phyloP scores from a whole-genome alignment of 1,139 yeast genomes.

The Petasospora rhodanensis region DNA sequence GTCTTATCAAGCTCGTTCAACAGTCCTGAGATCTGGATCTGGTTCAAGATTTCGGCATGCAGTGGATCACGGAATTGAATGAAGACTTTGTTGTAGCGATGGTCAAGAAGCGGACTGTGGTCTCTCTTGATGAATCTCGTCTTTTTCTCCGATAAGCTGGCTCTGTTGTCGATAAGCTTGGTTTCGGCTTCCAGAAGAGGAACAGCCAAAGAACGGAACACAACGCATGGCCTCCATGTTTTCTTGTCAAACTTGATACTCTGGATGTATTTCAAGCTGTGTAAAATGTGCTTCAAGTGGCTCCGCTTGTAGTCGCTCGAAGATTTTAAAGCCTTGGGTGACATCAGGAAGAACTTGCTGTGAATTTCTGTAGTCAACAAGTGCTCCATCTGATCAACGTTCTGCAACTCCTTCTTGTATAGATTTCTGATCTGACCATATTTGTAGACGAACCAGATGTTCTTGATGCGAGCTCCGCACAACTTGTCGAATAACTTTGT shows the following conservation, averaged over 20 bases:
- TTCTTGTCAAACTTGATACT: too few relatives aligned
- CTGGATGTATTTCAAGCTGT: not conserved
- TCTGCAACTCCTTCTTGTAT: constrained; percentile 32
- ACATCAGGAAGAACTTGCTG: constrained; percentile 16
- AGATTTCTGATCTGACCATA: constrained; percentile 33
- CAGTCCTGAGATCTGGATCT: constrained; percentile 42
- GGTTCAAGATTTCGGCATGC: constrained; percentile 52
- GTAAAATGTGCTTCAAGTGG: constrained; percentile 1
- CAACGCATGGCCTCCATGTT: not conserved
- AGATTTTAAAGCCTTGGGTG: too few relatives aligned
- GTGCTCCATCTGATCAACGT: constrained; percentile 39
- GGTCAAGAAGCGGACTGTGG: constrained; percentile 22
- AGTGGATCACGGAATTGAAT: constrained; percentile 45
- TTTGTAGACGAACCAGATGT: constrained; percentile 49
- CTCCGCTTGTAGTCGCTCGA: too few relatives aligned
- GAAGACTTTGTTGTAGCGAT: constrained; percentile 39
- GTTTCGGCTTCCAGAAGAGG: constrained; percentile 1
- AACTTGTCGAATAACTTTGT: constrained; percentile 28
- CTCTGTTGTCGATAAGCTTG: constrained; percentile 10
- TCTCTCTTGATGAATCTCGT: constrained; percentile 23
- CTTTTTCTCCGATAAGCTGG: constrained; percentile 23
- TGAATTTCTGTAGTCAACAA: constrained; percentile 27
- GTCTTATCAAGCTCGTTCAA: constrained; percentile 41
- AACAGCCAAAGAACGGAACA: not conserved
- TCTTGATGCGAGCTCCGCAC: constrained; percentile 29